Evolutionary conservation across 805 yeast species (phyloP).

Genomic region (Starmerella asiatica): DNA sequence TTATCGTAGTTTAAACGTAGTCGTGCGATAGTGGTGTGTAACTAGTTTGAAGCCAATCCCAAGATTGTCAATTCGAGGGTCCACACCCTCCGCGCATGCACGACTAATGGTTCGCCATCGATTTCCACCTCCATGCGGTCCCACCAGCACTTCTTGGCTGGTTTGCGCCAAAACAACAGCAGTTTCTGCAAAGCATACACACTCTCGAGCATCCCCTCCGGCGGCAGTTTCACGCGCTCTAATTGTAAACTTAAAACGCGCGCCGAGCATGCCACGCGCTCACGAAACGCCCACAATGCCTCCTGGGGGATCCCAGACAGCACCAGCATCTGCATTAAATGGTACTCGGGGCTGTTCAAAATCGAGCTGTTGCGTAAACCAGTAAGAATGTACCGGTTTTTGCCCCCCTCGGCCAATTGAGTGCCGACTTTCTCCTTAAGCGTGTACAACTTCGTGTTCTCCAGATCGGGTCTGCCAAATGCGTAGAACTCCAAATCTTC

Average conservation of each 20-base stretch:
- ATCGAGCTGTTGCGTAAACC: slow-evolving; percentile 41
- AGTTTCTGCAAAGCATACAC: slow-evolving; percentile 41
- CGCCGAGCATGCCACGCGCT: slow-evolving; percentile 76
- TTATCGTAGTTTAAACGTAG: too few relatives aligned
- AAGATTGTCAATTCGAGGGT: slow-evolving; percentile 83
- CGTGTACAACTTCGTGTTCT: slow-evolving; percentile 41
- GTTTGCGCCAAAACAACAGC: slow-evolving; percentile 88
- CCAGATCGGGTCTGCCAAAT: slow-evolving; percentile 48
- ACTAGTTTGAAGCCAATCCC: slow-evolving; percentile 38
- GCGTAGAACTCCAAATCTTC: slow-evolving; percentile 93
- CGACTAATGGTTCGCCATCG: slow-evolving; percentile 34
- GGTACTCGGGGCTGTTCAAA: slow-evolving; percentile 81
- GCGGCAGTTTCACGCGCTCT: slow-evolving; percentile 33
- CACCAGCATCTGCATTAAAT: slow-evolving; percentile 86
- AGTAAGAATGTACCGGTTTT: slow-evolving; percentile 40
- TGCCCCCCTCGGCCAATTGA: slow-evolving; percentile 39
- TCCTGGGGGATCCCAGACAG: slow-evolving; percentile 61
- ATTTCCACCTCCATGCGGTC: slow-evolving; percentile 32
- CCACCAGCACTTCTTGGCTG: slow-evolving; percentile 99
- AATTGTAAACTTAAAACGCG: slow-evolving; percentile 74
- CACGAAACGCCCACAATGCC: slow-evolving; percentile 77
- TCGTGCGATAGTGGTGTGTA: too few relatives aligned
- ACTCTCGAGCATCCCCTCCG: slow-evolving; percentile 10
- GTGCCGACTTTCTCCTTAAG: slow-evolving; percentile 66
- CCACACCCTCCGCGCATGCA: slow-evolving; percentile 92